phyloP scores from a whole-genome alignment of 768 basidiomycete species.

The Sporobolomyces phaffii region DNA sequence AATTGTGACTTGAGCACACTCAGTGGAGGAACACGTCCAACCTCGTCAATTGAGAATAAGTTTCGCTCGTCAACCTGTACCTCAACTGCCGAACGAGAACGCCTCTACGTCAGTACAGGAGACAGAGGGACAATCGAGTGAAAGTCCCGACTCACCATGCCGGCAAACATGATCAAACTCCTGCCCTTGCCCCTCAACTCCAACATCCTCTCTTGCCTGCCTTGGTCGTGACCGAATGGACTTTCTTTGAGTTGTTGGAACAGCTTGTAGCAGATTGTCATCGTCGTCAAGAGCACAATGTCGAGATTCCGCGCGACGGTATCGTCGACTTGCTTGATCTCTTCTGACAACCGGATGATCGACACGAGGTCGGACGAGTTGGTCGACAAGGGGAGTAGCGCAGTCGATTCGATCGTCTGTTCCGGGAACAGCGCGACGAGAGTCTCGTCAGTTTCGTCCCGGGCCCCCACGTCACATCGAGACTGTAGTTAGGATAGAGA shows the following conservation, averaged over 20 bases:
- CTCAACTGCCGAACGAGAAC: constrained; percentile 59
- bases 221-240: constrained; percentile 60
- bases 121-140: background rate
- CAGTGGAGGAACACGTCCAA: constrained; percentile 59
- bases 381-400: constrained; percentile 64
- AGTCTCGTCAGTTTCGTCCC: no score
- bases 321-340: constrained; percentile 78
- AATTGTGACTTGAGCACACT: no score
- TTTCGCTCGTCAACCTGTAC: constrained; percentile 82
- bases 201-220: constrained; percentile 65
- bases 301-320: constrained; percentile 83
- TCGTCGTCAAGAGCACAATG: constrained; percentile 76
- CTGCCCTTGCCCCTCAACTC: constrained; percentile 71
- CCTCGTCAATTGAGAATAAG: constrained; percentile 78
- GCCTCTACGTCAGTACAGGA: no score
- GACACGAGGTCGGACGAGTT: constrained; percentile 68
- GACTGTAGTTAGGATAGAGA: constrained; percentile 29
- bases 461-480: no score
- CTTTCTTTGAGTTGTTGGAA: constrained; percentile 71
- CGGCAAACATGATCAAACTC: constrained; percentile 77
- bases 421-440: background rate
- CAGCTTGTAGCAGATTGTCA: constrained; percentile 81
- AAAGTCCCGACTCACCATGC: constrained; percentile 37
- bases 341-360: constrained; percentile 77
- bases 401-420: constrained; percentile 79